Conservation (phyloP, 805 yeast genomes). For the Spathaspora sp. region DNA sequence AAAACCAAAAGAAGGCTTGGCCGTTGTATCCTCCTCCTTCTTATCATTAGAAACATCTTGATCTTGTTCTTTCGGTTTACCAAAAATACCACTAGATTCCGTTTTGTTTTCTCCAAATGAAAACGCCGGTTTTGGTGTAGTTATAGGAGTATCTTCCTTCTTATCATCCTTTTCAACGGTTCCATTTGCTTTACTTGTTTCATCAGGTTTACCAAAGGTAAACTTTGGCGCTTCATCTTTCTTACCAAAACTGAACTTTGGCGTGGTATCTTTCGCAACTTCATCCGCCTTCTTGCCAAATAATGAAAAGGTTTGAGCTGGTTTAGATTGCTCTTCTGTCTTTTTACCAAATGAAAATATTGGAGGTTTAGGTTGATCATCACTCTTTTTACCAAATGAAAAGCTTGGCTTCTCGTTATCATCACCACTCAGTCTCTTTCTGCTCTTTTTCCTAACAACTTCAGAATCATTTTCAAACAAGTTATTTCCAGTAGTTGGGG, state of each 20-base stretch:
- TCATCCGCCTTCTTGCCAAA: conserved; percentile 2
- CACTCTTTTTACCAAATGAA: background rate
- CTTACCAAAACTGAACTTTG: conserved; percentile 5
- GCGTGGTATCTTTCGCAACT: conserved; percentile 2
- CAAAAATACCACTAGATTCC: conserved; percentile 9
- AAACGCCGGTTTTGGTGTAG: background rate
- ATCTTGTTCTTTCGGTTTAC: conserved; percentile 1
- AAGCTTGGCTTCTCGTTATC: background rate
- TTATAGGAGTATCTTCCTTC: background rate
- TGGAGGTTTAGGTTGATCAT: background rate
- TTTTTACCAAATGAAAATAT: conserved; percentile 2
- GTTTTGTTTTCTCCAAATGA: conserved; percentile 2
- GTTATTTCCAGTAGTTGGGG: background rate
- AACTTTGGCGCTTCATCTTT: background rate
- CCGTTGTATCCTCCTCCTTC: background rate
- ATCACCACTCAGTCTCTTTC: background rate
- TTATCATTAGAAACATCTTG: background rate
- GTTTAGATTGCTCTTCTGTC: background rate
- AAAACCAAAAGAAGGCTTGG: no score
- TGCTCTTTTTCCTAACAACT: background rate
- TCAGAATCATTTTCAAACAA: background rate
- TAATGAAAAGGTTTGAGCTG: conserved; percentile 1
- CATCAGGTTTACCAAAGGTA: background rate
- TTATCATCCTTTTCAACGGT: conserved; percentile 3
- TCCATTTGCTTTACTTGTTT: background rate